Evolutionary conservation across 1,284 basidiomycete species (phyloP).

Genomic region (Fomitopsis betulina): DNA sequence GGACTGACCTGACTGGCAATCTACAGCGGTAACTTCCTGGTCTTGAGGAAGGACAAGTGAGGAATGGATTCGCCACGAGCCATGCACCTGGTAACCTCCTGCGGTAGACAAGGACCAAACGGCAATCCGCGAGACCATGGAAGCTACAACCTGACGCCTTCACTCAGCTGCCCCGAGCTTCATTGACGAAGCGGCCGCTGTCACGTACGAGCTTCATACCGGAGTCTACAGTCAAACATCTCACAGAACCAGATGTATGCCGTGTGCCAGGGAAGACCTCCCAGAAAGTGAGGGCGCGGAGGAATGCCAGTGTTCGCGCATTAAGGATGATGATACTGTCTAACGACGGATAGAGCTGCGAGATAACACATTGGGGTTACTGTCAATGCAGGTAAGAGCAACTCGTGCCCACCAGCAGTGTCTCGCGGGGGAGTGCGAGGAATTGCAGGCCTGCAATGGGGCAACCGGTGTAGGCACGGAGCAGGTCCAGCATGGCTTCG

Average conservation of each 20-base stretch:
- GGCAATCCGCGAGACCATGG: constrained; percentile 60
- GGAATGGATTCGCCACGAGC: constrained; percentile 76
- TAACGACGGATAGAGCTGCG: constrained; percentile 65
- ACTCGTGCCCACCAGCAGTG: constrained; percentile 47
- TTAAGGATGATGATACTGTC: constrained; percentile 66
- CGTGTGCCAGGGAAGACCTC: constrained; percentile 65
- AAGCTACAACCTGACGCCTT: constrained; percentile 59
- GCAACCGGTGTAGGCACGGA: constrained; percentile 51
- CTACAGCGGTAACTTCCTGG: constrained; percentile 54
- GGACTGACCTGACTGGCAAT: constrained; percentile 61
- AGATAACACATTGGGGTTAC: not conserved
- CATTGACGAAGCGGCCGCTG: not conserved
- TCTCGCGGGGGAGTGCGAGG: constrained; percentile 48
- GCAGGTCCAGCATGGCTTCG: constrained; percentile 52
- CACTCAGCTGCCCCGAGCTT: not conserved
- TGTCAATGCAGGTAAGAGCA: not conserved
- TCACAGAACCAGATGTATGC: constrained; percentile 43
- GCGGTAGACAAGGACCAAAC: constrained; percentile 69
- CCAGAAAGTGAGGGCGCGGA: constrained; percentile 68
- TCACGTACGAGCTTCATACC: constrained; percentile 71
- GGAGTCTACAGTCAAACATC: constrained; percentile 63
- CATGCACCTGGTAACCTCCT: constrained; percentile 29
- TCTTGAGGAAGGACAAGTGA: constrained; percentile 57
- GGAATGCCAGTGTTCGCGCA: constrained; percentile 53
- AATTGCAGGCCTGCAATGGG: constrained; percentile 53